These are phyloP conservation scores for Macaranga tanarius DNA, from an alignment of 441 rosid genomes.

Conservation along the genomic window DNA sequence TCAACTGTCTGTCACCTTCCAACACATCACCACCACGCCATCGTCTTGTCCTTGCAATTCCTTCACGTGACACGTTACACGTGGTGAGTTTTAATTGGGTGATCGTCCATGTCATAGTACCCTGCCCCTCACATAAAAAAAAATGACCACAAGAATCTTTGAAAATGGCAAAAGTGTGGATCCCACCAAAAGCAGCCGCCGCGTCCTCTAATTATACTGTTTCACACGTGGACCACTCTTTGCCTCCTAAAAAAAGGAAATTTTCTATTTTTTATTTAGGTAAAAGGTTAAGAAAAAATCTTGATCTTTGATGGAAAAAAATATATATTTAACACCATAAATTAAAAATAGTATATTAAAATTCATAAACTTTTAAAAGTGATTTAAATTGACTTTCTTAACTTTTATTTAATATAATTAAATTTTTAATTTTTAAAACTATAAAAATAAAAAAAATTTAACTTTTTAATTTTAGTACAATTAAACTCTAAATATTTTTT, in stretches of 20 bases:
- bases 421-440: too few species aligned
- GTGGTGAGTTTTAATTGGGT: constrained; percentile 17
- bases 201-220: constrained; percentile 22
- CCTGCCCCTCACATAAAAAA: neutral
- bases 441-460: too few species aligned
- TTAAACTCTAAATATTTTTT: too few species aligned
- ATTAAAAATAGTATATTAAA: too few species aligned
- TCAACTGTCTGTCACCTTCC: constrained; percentile 28
- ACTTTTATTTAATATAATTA: too few species aligned
- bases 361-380: too few species aligned
- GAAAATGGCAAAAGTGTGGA: constrained; percentile 24
- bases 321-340: too few species aligned
- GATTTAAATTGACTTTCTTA: too few species aligned
- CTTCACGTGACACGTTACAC: constrained; percentile 15
- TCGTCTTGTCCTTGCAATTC: neutral
- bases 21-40: constrained; percentile 30
- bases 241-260: neutral
- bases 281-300: too few species aligned
- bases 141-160: constrained; percentile 5
- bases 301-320: too few species aligned
- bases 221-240: constrained; percentile 49
- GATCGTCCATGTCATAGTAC: neutral
- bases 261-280: neutral
- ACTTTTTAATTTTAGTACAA: too few species aligned
- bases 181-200: constrained; percentile 55